Evolutionary conservation across 208 protist species (phyloP), one percentile per base, ranked within the genome.

Genomic region (Strigomonas culicis): DNA sequence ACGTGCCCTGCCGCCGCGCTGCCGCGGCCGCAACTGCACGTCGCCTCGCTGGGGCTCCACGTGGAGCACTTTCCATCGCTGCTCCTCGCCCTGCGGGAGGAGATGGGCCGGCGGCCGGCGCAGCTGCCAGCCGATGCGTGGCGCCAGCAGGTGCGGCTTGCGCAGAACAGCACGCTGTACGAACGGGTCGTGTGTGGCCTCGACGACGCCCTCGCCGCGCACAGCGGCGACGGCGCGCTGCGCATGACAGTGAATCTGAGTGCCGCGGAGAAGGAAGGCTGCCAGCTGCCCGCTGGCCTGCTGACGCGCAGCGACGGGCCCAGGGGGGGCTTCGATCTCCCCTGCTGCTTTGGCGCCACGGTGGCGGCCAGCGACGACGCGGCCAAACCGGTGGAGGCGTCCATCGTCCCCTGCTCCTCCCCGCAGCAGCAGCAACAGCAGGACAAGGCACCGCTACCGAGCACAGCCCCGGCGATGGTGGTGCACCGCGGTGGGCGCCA

Each of bases 11-110:
- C 27, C 11, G 43, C 52, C 44, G 59, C 59, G 39, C 4, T 50
- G 3, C 30, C 30, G 53, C 22, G 28, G 6, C 53, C 25, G 27
- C 4, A 47, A 7, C 22, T 58, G 19, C 79, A 75, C 58, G 60
- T 74, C 2, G 69, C 72, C 15, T 74, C 82, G 61, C 63, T 95
- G 1, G 89, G 86, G 25, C 80, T 95, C 28, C 89, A 95, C 55
- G 75, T 95, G 1, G 86, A 93, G 55, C 72, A 85, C 61, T 79
- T 92, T 32, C 52, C 86, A 1, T 68, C 59, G 51, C 74, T 95
- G 30, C 32, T 87, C 24, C 55, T 65, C 0, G 25, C 59, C 22
- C 57, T 95, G 13, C 57, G 84, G 11, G 79, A 90, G 66, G 70
- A 63, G 22, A 21, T 70, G 8, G 67, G 32, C 6, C 32, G 24